Evolutionary conservation across 176 grass and related monocot species (phyloP).

Genomic region (Triticum dicoccoides): DNA sequence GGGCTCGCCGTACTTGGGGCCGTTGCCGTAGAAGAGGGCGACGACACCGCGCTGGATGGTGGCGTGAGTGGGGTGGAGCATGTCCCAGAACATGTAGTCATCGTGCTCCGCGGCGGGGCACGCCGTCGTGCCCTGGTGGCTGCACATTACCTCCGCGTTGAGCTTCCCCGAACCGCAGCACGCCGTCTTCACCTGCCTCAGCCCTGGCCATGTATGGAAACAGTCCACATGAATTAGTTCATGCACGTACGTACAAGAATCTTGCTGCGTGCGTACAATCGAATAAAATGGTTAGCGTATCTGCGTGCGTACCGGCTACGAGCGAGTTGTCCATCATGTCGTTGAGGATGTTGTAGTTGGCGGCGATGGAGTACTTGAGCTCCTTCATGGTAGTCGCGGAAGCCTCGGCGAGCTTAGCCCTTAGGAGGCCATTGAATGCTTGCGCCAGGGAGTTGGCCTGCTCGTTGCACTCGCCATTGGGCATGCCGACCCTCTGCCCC

Average conservation of each 20-base stretch:
- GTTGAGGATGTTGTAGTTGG: conserved; percentile 28
- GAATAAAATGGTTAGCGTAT: not conserved
- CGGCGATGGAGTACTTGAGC: conserved; percentile 39
- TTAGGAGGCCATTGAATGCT: conserved; percentile 41
- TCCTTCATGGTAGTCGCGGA: not conserved
- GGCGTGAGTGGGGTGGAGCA: not conserved
- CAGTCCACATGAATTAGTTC: not conserved
- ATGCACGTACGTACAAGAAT: not conserved
- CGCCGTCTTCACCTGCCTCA: not conserved
- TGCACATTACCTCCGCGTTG: not conserved
- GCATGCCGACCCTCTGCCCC: not conserved
- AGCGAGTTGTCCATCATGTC: not conserved
- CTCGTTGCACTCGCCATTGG: conserved; percentile 12
- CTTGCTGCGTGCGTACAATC: not conserved
- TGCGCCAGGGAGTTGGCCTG: conserved; percentile 25
- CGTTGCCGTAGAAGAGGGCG: not conserved
- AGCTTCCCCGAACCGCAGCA: not conserved
- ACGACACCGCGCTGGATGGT: not conserved
- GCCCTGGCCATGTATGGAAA: not conserved
- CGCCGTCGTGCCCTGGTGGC: not conserved
- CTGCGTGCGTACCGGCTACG: not conserved
- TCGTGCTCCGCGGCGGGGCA: not conserved
- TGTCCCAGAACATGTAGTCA: conserved; percentile 19
- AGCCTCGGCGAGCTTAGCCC: conserved; percentile 9
- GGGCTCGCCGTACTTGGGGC: not conserved